Evolutionary conservation across 176 grass and related monocot genomes (phyloP).

Genomic region (Cymbopogon citratus): DNA sequence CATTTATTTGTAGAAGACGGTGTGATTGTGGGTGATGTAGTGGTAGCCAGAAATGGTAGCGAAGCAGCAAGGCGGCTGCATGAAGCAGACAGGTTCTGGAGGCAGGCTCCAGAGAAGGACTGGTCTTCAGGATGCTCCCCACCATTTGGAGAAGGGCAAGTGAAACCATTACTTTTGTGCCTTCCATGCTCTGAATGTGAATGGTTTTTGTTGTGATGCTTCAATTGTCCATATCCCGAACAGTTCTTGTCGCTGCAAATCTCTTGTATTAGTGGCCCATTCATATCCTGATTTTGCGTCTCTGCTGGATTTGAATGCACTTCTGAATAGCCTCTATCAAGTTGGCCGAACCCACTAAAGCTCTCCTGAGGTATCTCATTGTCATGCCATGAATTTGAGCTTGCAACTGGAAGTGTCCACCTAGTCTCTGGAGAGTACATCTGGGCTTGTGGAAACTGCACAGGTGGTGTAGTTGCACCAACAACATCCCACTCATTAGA

Average conservation of each 20-base stretch:
- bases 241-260: conserved; percentile 16
- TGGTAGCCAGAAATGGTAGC: background rate
- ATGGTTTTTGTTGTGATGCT: background rate
- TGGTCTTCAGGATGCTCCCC: background rate
- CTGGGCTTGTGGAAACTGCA: background rate
- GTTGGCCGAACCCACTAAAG: conserved; percentile 14
- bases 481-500: conserved; percentile 12
- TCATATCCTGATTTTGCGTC: conserved; percentile 21
- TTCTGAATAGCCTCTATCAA: conserved; percentile 12
- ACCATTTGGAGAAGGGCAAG: conserved; percentile 6
- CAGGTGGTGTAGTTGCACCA: background rate
- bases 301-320: conserved; percentile 7
- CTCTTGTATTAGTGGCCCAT: conserved; percentile 10
- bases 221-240: background rate
- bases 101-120: background rate
- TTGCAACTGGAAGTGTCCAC: background rate
- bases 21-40: background rate
- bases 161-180: conserved; percentile 11
- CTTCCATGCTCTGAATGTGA: conserved; percentile 9
- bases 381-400: conserved; percentile 30
- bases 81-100: conserved; percentile 35
- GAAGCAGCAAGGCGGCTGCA: conserved; percentile 21
- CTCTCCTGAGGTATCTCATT: conserved; percentile 17
- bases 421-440: conserved; percentile 24
- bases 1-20: conserved; percentile 16